Base-by-base conservation (phyloP, 2,329 filamentous ascomycete genomes). In the Fusarium bactridioides region DNA sequence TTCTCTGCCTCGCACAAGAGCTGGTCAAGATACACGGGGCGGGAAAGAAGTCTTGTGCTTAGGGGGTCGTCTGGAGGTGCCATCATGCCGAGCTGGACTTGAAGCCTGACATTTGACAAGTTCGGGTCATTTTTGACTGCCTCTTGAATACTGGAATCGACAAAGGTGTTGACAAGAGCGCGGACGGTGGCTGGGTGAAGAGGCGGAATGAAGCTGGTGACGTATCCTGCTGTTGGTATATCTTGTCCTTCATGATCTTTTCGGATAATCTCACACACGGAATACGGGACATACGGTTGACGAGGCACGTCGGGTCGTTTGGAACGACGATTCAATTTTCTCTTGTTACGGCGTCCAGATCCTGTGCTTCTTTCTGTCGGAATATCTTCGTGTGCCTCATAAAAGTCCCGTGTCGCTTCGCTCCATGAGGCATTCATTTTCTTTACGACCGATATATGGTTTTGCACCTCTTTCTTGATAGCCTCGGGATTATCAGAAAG, bases 1-100 rank as follows among this genome's bases (percentile, higher is more conserved):
- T 18, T 5, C 12, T 31, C 29, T 4, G 44, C 40, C 37, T 74
- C 76, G 6, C n/a, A 18, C 13, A 33, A 43, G 4, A 78, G 11
- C 27, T 78, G 73, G 38, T 79, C 64, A 8, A 77, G 38, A 53
- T 77, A 78, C 27, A 58, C 74, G 8, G 72, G 65, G 2, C 76
- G 69, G 9, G 67, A 63, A 16, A 61, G 18, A 18, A 73, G 23
- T 7, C 55, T 33, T 12, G 35, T 13, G 21, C 13, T 64, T 25
- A 25, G 13, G 16, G 29, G 7, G 16, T 74, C 51, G 3, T 41
- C 7, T 6, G 4, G 21, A 7, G 73, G 31, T 9, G 54, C 9
- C 15, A 64, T 9, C 33, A 61, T 25, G 10, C 75, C 73, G 19
- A 77, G 43, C 5, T 27, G 53, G 1, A 72, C 23, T 9, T 31